These are phyloP conservation scores for Beta corolliflora DNA, from an alignment of 179 eudicot genomes.

Conservation along the genomic window DNA sequence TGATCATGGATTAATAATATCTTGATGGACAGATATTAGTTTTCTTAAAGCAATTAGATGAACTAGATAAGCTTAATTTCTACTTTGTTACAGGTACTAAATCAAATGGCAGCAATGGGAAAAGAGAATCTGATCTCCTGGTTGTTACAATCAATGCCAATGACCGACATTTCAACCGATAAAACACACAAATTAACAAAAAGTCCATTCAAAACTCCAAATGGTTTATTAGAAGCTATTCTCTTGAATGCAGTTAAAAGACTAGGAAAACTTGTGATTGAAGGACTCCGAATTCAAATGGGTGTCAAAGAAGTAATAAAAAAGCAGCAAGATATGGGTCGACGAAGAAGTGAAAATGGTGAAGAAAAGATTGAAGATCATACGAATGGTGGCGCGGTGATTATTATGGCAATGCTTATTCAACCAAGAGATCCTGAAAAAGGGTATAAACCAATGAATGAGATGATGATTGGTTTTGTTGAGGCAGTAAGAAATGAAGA, in stretches of 20 bases:
- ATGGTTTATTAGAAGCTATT: slow-evolving; percentile 26
- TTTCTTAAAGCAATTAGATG: neutral
- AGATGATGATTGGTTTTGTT: slow-evolving; percentile 35
- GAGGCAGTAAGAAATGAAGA: slow-evolving; percentile 10
- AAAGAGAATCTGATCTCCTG: slow-evolving; percentile 27
- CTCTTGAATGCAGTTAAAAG: slow-evolving; percentile 7
- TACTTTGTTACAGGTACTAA: slow-evolving; percentile 21
- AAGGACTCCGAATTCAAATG: slow-evolving; percentile 29
- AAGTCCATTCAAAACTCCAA: neutral
- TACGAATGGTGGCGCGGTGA: neutral
- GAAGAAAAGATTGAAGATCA: neutral
- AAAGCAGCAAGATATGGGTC: slow-evolving; percentile 9
- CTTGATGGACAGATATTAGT: neutral
- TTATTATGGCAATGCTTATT: slow-evolving; percentile 33
- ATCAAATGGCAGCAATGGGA: slow-evolving; percentile 33
- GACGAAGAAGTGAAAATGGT: neutral
- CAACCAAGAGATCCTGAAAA: slow-evolving; percentile 26
- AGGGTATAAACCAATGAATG: slow-evolving; percentile 23
- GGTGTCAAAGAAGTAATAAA: slow-evolving; percentile 26
- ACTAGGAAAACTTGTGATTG: slow-evolving; percentile 17
- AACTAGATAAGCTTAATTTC: neutral
- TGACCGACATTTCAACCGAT: slow-evolving; percentile 22
- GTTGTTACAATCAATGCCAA: slow-evolving; percentile 25
- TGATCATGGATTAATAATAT: neutral
- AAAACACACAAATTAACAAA: neutral